A percentile compares a stretch with the other conserved stretches of the same genome.
Conservation (phyloP, 331 rosid genomes). For the Acacia concinna region DNA sequence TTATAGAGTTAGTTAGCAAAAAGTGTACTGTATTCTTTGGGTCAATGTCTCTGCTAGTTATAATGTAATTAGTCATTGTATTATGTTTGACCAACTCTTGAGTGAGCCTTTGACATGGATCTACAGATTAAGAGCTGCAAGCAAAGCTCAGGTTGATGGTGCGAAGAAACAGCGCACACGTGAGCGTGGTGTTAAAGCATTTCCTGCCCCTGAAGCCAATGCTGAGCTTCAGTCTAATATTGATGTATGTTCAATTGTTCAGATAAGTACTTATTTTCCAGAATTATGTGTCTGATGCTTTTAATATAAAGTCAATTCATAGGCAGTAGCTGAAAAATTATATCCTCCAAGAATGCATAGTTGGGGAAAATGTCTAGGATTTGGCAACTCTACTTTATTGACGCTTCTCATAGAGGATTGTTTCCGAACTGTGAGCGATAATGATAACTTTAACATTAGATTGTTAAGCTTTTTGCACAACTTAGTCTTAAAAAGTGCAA, state of each 20-base stretch:
- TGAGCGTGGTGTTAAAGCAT: conserved; percentile 62
- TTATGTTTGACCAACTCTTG: conserved; percentile 25
- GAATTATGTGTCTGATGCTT: background rate
- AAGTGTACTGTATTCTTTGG: conserved; percentile 12
- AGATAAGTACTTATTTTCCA: conserved; percentile 25
- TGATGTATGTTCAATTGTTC: conserved; percentile 59
- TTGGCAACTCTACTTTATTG: background rate
- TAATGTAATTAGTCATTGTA: conserved; percentile 12
- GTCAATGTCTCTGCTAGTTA: conserved; percentile 20
- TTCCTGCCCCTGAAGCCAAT: conserved; percentile 94
- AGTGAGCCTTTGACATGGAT: conserved; percentile 25
- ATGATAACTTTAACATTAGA: background rate
- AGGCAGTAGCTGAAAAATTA: conserved; percentile 11
- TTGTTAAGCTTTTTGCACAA: background rate
- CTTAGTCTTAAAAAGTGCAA: background rate
- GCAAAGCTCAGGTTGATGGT: conserved; percentile 71
- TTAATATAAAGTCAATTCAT: conserved; percentile 12
- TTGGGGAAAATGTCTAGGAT: conserved; percentile 3
- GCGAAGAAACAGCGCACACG: conserved; percentile 78
- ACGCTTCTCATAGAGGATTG: background rate
- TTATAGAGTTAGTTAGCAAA: background rate
- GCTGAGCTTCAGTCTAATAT: conserved; percentile 88
- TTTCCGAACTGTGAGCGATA: background rate
- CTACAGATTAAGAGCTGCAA: conserved; percentile 75
- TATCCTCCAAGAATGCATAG: conserved; percentile 10